Evolutionary conservation across 1,284 basidiomycete genomes (phyloP), one percentile per base, ranked within the genome.

Genomic region (Athelia sp.): DNA sequence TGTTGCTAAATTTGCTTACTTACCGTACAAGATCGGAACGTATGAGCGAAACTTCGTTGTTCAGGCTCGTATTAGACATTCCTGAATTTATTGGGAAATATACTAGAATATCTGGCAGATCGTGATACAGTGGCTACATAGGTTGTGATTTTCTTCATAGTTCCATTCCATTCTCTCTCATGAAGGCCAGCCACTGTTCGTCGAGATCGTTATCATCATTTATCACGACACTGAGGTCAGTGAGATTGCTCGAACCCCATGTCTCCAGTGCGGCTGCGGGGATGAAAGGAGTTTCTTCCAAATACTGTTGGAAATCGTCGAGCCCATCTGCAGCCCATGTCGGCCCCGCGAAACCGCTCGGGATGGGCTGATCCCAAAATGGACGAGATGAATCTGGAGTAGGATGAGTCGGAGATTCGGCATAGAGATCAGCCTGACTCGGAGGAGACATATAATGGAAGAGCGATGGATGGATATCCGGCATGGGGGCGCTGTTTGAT

Each of bases 151-250:
- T n/a, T n/a, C n/a, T n/a, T n/a, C n/a, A n/a, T n/a, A n/a, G n/a
- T n/a, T n/a, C n/a, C n/a, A 79, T 58, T 21, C 73, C 74, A 4
- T 73, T 70, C 47, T 79, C 75, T 21, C 73, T 70, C 73, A 81
- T 79, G 54, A 81, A 74, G 1, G 68, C 66, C 54, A 69, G 67
- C 79, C 79, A 81, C 53, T 76, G 76, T 47, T 78, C 73, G 51
- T 81, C 78, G 52, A 79, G 75, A 2, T 73, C 75, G 4, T 75
- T 73, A 46, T 80, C 78, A 22, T 75, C 73, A 17, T 73, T 68
- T 61, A 77, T 69, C 60, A 78, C 67, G 65, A 77, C 65, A 43
- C 76, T 65, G 52, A 70, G 52, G 47, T 75, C 70, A 23, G 67
- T 58, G 9, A 70, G 50, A 35, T 63, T 45, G 15, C 17, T 47